These are phyloP conservation scores for Erythrobasidium hasegawianum DNA, from an alignment of 1,284 basidiomycete genomes.

Conservation along the genomic window DNA sequence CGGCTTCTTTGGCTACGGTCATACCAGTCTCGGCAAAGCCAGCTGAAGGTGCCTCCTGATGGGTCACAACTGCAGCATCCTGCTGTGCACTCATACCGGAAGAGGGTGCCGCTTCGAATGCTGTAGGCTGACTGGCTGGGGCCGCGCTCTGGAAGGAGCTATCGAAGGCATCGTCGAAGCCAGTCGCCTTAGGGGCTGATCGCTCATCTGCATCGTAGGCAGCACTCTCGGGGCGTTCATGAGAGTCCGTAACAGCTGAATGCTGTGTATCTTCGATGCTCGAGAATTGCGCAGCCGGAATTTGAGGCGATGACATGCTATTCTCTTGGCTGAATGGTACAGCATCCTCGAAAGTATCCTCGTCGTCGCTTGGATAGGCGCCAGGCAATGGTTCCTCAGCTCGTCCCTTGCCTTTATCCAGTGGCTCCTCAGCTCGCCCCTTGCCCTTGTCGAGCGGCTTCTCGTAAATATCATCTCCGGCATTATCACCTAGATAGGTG, in stretches of 20 bases:
- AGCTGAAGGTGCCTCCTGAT: background rate
- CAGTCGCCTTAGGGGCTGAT: conserved; percentile 3
- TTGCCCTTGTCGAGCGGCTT: conserved; percentile 11
- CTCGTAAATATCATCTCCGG: conserved; percentile 1
- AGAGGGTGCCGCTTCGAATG: background rate
- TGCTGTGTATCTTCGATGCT: background rate
- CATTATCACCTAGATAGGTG: background rate
- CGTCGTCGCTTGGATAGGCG: conserved; percentile 20
- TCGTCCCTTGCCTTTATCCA: no score
- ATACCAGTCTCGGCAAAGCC: background rate
- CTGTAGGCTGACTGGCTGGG: conserved; percentile 1
- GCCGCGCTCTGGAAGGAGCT: conserved; percentile 12
- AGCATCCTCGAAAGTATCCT: conserved; percentile 28
- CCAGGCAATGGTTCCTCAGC: conserved; percentile 31
- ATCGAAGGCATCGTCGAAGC: conserved; percentile 29
- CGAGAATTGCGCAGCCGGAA: background rate
- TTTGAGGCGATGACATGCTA: no score
- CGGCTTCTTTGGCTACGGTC: background rate
- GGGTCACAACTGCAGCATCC: background rate
- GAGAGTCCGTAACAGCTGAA: background rate
- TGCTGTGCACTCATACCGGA: background rate
- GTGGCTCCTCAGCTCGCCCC: conserved; percentile 1
- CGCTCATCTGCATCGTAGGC: background rate
- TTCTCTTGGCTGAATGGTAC: background rate
- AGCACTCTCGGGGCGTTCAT: background rate